phyloP scores from a whole-genome alignment of 2,329 filamentous ascomycete species.

The Cercospora sesami region DNA sequence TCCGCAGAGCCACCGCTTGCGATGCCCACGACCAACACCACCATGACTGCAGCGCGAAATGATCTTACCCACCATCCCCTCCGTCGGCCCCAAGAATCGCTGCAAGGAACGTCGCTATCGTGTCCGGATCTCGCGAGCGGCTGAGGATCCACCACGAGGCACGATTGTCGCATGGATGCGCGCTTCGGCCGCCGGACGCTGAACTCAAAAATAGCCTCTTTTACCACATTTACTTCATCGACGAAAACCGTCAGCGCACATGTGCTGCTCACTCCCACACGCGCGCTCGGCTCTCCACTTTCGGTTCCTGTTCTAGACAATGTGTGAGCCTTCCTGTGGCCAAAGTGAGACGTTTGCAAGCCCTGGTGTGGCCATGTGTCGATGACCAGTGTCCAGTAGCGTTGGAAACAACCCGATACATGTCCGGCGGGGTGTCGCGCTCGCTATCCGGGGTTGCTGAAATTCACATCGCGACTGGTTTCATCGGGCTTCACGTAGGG shows the following conservation, averaged over 20 bases:
- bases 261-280: not conserved
- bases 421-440: not conserved
- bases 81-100: not conserved
- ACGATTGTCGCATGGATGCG: conserved; percentile 13
- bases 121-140: conserved; percentile 9
- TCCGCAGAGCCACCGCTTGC: not conserved
- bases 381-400: not conserved
- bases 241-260: not conserved
- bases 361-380: not conserved
- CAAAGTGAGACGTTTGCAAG: not conserved
- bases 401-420: conserved; percentile 1
- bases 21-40: conserved; percentile 6
- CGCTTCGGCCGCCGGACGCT: conserved; percentile 12
- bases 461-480: not conserved
- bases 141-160: conserved; percentile 4
- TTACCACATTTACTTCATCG: not conserved
- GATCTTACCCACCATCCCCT: not conserved
- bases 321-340: not conserved
- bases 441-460: conserved; percentile 6
- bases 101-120: conserved; percentile 16
- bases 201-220: conserved; percentile 19
- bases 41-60: not conserved
- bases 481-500: not conserved
- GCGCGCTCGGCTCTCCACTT: conserved; percentile 10
- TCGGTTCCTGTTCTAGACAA: conserved; percentile 1